Evolutionary conservation across 2,329 filamentous ascomycete species (phyloP), one percentile per base, ranked within the genome.

Genomic region (Aspergillus sp.): DNA sequence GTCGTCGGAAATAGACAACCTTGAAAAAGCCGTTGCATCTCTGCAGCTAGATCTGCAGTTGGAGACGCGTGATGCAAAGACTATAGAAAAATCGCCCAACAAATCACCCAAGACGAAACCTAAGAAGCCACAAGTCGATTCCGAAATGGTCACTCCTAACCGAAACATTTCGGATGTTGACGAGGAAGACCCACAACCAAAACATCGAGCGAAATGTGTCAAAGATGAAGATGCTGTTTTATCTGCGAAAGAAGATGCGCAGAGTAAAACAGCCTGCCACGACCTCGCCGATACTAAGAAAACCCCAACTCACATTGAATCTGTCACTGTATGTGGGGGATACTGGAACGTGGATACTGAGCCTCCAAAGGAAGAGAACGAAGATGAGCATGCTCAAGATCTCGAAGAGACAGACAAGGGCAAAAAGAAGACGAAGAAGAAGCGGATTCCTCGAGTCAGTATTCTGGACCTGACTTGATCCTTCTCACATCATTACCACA

Each of bases 401-500:
- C n/a, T 12, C 4, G 31, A 33, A 41, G 48, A 9, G 7, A n/a
- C 35, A n/a, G n/a, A 44, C 5, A 52, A 45, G 54, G 49, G 39
- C 48, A 53, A 56, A 19, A 44, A 53, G 59, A 44, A 45, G 27
- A 31, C 27, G 27, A 65, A 67, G 33, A 70, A 68, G 58, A 73
- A 74, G 57, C 61, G 69, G 12, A 58, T 73, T 23, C 49, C 68
- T 23, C 71, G 72, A 33, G 71, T 73, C 17, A 74, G 72, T 62
- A 65, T 74, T 33, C 15, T 75, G 47, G 72, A 74, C 57, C 58
- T 74, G 61, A 67, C 50, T 9, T 60, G 46, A 60, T 23, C 27
- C 25, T 12, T 6, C 15, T 27, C 12, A 15, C 31, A 19, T n/a
- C n/a, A 31, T 31, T 46, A 14, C 9, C 25, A 19, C 15, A 12